These are phyloP conservation scores for Sporothrix schenckii DNA, from an alignment of 2,329 filamentous ascomycete genomes.

Conservation along the genomic window DNA sequence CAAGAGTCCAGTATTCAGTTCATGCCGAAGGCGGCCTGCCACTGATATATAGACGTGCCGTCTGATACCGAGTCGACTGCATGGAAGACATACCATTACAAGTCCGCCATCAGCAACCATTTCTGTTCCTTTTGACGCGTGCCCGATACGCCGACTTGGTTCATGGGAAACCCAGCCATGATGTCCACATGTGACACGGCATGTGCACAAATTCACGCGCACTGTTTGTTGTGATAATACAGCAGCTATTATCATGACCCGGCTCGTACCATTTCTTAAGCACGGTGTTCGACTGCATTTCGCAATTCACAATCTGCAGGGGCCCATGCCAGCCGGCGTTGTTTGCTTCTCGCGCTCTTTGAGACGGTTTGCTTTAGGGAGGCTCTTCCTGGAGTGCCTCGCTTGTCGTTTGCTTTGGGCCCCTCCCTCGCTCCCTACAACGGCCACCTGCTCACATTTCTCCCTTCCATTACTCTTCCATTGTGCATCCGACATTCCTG, in stretches of 20 bases:
- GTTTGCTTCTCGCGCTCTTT: slow-evolving; percentile 9
- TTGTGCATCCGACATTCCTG: not conserved
- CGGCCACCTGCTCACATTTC: not conserved
- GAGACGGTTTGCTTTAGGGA: not conserved
- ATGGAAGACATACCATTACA: no score
- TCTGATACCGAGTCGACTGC: no score
- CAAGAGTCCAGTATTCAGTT: no score
- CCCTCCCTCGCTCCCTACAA: slow-evolving; percentile 1
- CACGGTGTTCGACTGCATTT: slow-evolving; percentile 15
- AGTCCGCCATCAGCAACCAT: no score
- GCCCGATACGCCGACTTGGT: no score
- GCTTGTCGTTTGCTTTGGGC: no score
- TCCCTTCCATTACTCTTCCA: not conserved
- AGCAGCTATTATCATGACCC: slow-evolving; percentile 16
- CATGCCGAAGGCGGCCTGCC: no score
- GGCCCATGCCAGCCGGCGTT: not conserved
- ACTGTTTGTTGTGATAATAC: slow-evolving; percentile 27
- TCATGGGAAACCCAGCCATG: no score
- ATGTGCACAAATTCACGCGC: not conserved
- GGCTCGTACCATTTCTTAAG: slow-evolving; percentile 9
- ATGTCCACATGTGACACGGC: not conserved
- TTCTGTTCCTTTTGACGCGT: no score
- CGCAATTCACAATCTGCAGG: not conserved
- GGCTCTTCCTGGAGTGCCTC: not conserved
- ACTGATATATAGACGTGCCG: no score